Evolutionary conservation across 352 stramenopile genomes (phyloP).

Genomic region (Phytophthora rubi): DNA sequence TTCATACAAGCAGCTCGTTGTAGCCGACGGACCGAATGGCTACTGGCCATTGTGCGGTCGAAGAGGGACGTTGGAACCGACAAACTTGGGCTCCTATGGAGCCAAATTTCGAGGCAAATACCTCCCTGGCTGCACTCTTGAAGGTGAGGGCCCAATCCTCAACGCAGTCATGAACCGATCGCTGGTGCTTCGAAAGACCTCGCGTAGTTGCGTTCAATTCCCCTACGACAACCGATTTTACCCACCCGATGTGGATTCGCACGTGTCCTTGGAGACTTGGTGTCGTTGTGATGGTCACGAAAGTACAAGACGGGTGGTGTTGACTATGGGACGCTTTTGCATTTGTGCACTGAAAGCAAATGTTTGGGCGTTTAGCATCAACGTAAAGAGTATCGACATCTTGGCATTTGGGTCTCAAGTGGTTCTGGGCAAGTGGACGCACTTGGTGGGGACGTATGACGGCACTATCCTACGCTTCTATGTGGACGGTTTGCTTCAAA

Average conservation of each 20-base stretch:
- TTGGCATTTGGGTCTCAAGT: constrained; percentile 58
- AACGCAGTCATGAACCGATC: constrained; percentile 87
- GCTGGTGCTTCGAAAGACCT: constrained; percentile 61
- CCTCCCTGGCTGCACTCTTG: constrained; percentile 66
- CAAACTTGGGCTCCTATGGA: constrained; percentile 74
- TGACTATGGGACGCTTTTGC: constrained; percentile 79
- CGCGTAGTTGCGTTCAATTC: constrained; percentile 64
- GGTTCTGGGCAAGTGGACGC: constrained; percentile 77
- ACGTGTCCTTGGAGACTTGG: constrained; percentile 83
- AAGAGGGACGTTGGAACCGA: constrained; percentile 63
- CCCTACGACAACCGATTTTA: constrained; percentile 52
- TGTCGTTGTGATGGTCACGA: constrained; percentile 72
- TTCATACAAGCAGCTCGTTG: constrained; percentile 83
- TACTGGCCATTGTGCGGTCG: constrained; percentile 92
- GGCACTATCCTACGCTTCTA: constrained; percentile 86
- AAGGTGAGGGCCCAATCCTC: constrained; percentile 74
- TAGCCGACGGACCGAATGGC: constrained; percentile 66
- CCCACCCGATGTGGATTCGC: constrained; percentile 36
- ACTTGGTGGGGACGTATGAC: constrained; percentile 90
- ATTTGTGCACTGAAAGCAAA: constrained; percentile 78
- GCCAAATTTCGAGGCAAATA: constrained; percentile 60
- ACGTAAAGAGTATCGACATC: constrained; percentile 82
- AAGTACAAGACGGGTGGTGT: constrained; percentile 69
- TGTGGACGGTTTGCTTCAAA: constrained; percentile 75
- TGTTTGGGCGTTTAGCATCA: constrained; percentile 82